These are phyloP conservation scores for Artemisia tridentata DNA, from an alignment of 129 eudicot species.

Conservation along the genomic window DNA sequence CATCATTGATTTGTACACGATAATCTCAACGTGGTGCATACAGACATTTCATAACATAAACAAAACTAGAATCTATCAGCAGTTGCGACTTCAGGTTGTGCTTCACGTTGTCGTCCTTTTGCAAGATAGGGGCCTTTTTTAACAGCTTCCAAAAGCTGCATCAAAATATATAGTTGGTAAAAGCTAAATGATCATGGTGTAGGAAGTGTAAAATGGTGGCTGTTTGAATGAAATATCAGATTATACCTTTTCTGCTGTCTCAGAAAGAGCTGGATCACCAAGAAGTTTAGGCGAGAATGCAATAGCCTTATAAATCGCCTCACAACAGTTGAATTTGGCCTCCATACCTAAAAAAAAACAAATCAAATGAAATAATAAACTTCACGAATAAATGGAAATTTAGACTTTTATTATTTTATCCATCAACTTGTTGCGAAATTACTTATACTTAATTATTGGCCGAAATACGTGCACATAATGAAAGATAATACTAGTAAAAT, in stretches of 20 bases:
- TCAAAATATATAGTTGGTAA: background rate
- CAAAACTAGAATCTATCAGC: constrained; percentile 65
- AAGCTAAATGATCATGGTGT: background rate
- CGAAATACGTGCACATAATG: background rate
- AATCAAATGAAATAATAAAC: background rate
- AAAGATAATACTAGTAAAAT: constrained; percentile 1
- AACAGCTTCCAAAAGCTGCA: constrained; percentile 79
- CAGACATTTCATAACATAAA: background rate
- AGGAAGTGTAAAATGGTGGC: background rate
- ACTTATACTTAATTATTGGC: background rate
- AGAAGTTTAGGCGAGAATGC: constrained; percentile 51
- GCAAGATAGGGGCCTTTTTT: constrained; percentile 81
- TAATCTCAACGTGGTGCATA: background rate
- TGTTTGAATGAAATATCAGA: background rate
- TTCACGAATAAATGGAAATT: background rate
- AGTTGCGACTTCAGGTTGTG: constrained; percentile 73
- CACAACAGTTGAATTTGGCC: constrained; percentile 68
- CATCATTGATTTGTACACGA: constrained; percentile 7
- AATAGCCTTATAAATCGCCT: constrained; percentile 56
- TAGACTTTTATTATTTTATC: background rate
- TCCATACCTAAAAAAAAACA: constrained; percentile 67
- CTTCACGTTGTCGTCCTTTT: constrained; percentile 59
- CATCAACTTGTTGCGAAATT: background rate
- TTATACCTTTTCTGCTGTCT: constrained; percentile 61
- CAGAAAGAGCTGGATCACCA: constrained; percentile 60